A percentile compares a stretch with the other conserved stretches of the same genome.
phyloP scores from a whole-genome alignment of 306 rosid genomes.

The Prosopis cineraria region DNA sequence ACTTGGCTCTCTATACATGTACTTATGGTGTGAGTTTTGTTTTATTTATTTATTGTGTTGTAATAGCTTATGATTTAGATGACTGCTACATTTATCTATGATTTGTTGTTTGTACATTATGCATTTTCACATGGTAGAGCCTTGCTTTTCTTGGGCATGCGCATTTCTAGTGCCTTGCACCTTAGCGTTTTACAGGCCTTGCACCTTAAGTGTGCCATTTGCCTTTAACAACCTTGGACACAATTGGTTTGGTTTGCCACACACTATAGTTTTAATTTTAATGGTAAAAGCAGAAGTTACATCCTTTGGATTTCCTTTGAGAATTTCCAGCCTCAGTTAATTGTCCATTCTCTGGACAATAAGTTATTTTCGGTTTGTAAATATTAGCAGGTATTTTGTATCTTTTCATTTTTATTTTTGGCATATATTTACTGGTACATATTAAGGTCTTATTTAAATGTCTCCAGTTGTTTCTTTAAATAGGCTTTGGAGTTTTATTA shows the following conservation, averaged over 20 bases:
- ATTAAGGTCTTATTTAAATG: neutral
- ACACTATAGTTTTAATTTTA: neutral
- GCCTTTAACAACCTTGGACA: no score
- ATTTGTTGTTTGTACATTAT: no score
- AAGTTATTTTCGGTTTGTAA: neutral
- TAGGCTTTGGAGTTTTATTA: neutral
- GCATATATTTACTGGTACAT: neutral
- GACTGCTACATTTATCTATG: no score
- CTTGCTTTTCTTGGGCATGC: no score
- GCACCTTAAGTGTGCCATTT: no score
- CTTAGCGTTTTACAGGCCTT: no score
- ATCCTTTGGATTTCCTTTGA: neutral
- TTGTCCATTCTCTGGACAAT: neutral
- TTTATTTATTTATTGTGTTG: no score
- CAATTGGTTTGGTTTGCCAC: constrained; percentile 20
- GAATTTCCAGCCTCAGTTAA: constrained; percentile 3
- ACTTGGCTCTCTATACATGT: constrained; percentile 27
- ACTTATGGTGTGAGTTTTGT: constrained; percentile 40
- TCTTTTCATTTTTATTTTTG: neutral
- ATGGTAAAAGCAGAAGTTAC: constrained; percentile 9
- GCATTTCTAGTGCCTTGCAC: no score
- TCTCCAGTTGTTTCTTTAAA: neutral
- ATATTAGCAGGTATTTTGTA: neutral
- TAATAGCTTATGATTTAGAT: no score
- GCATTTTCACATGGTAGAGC: no score